Evolutionary conservation across 2,329 filamentous ascomycete genomes (phyloP).

Genomic region (Zymoseptoria ardabiliae): DNA sequence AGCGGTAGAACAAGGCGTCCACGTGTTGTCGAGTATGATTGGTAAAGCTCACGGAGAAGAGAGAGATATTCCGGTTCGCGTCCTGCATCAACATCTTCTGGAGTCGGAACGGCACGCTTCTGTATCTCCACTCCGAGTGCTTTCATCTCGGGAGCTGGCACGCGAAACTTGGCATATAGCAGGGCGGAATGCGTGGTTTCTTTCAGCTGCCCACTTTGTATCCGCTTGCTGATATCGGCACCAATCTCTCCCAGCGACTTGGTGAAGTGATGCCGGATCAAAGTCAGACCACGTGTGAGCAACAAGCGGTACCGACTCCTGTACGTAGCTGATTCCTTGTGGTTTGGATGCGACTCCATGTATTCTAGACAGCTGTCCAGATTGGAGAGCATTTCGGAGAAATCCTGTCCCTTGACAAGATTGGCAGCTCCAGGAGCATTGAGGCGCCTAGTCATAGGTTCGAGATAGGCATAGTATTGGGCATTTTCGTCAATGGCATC

Average conservation of each 20-base stretch:
- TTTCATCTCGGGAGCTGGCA: slow-evolving; percentile 59
- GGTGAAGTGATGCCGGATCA: slow-evolving; percentile 61
- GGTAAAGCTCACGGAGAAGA: slow-evolving; percentile 57
- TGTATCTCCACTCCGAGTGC: slow-evolving; percentile 60
- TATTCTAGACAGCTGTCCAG: slow-evolving; percentile 88
- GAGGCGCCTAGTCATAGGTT: slow-evolving; percentile 78
- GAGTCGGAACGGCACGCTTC: slow-evolving; percentile 52
- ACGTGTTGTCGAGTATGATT: slow-evolving; percentile 54
- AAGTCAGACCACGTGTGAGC: slow-evolving; percentile 60
- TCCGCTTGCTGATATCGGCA: slow-evolving; percentile 55
- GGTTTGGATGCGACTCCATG: slow-evolving; percentile 77
- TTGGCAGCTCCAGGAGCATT: slow-evolving; percentile 87
- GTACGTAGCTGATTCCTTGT: slow-evolving; percentile 82
- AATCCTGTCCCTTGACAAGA: slow-evolving; percentile 74
- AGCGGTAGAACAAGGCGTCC: slow-evolving; percentile 54
- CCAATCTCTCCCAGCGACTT: slow-evolving; percentile 55
- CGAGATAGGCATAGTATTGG: slow-evolving; percentile 91
- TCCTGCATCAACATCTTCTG: slow-evolving; percentile 40
- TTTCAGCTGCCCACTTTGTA: slow-evolving; percentile 59
- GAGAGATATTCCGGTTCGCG: slow-evolving; percentile 59
- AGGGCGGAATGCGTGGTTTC: slow-evolving; percentile 65
- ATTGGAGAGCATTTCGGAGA: slow-evolving; percentile 79
- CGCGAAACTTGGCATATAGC: slow-evolving; percentile 63
- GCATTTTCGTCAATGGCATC: slow-evolving; percentile 81
- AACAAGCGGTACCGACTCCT: slow-evolving; percentile 79